Conservation (phyloP, 371 early-diverging fungal species). For the Amoeboaphelidium protococcarum region DNA sequence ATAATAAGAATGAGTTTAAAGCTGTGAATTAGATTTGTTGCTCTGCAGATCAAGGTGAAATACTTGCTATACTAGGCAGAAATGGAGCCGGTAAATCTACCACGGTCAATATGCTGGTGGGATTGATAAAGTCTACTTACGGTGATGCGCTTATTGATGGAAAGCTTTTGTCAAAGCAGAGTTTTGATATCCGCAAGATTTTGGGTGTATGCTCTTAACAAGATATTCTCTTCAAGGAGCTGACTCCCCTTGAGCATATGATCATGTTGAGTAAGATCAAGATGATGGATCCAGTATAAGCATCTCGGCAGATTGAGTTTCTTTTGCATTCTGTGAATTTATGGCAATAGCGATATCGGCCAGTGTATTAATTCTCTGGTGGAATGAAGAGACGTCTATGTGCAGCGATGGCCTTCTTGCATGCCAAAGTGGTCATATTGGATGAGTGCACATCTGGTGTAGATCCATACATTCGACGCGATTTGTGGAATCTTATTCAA, state of each 20-base stretch:
- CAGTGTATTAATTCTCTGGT: constrained; percentile 17
- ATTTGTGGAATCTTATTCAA: constrained; percentile 2
- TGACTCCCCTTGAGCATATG: constrained; percentile 21
- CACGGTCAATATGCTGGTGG: constrained; percentile 10
- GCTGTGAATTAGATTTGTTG: constrained; percentile 6
- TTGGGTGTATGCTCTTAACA: constrained; percentile 24
- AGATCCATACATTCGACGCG: not conserved
- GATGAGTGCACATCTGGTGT: constrained; percentile 29
- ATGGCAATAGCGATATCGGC: constrained; percentile 6
- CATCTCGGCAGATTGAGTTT: constrained; percentile 5
- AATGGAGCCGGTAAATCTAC: constrained; percentile 22
- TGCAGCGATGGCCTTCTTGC: constrained; percentile 25
- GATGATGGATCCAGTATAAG: constrained; percentile 6
- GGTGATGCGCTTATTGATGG: constrained; percentile 8
- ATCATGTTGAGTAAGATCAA: constrained; percentile 13
- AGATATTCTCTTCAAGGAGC: constrained; percentile 17
- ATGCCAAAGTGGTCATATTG: constrained; percentile 24
- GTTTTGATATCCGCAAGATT: not conserved
- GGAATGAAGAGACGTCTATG: constrained; percentile 33
- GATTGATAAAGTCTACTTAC: constrained; percentile 5
- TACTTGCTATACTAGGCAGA: constrained; percentile 12
- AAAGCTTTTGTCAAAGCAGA: not conserved
- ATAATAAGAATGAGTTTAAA: too few relatives aligned
- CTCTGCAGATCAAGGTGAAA: constrained; percentile 6
- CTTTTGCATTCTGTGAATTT: constrained; percentile 14